phyloP scores from a whole-genome alignment of 805 yeast genomes.

The Candida sithepensis region DNA sequence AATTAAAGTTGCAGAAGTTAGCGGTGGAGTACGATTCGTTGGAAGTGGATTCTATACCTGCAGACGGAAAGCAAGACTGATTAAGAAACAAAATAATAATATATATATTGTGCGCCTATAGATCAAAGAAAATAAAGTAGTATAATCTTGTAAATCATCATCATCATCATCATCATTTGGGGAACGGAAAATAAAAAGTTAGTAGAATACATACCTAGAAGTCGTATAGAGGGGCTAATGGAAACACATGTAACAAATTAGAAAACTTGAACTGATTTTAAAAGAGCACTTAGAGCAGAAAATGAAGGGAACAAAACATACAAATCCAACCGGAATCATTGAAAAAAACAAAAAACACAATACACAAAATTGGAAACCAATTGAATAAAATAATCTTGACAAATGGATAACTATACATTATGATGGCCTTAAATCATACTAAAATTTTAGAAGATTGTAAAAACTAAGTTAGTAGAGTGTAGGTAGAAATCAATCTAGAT shows the following conservation, averaged over 20 bases:
- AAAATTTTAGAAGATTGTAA: not conserved
- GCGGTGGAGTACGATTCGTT: constrained; percentile 24
- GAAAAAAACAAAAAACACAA: no score
- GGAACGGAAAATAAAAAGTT: not conserved
- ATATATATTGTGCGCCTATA: not conserved
- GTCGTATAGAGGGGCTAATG: not conserved
- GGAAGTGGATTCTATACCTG: not conserved
- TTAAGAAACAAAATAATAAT: not conserved
- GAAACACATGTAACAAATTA: not conserved
- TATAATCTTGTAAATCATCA: no score
- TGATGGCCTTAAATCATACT: no score
- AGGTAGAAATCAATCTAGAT: not conserved
- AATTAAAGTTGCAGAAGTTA: constrained; percentile 22
- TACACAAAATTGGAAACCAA: no score
- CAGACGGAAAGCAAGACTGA: no score
- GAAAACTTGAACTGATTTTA: not conserved
- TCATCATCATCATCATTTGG: no score
- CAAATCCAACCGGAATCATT: no score
- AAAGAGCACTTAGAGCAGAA: not conserved
- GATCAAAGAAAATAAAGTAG: not conserved
- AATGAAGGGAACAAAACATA: no score
- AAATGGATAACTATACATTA: not conserved
- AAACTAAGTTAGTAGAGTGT: not conserved
- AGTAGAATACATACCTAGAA: not conserved
- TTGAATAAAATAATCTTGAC: no score